phyloP scores from a whole-genome alignment of 345 rosid species.

The Melaleuca quinquenervia region DNA sequence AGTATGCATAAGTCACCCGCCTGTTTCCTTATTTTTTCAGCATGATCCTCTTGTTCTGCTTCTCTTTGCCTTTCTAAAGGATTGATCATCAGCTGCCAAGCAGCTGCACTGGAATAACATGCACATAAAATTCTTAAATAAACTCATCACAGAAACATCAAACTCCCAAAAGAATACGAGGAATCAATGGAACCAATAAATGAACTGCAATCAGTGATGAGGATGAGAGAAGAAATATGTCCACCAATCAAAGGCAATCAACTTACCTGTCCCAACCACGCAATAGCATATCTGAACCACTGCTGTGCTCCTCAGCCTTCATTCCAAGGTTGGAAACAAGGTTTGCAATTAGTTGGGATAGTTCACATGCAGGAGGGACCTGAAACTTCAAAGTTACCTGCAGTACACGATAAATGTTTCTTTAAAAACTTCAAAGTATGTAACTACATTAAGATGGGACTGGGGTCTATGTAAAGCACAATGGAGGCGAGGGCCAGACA shows the following conservation, averaged over 20 bases:
- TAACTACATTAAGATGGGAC: background rate
- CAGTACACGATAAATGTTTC: background rate
- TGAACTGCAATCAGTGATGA: background rate
- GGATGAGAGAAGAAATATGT: background rate
- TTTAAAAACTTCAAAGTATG: background rate
- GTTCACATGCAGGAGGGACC: conserved; percentile 64
- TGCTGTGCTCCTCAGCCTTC: conserved; percentile 53
- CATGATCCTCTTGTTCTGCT: conserved; percentile 12
- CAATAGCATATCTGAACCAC: conserved; percentile 70
- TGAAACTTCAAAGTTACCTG: conserved; percentile 81
- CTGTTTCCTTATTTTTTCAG: conserved; percentile 2
- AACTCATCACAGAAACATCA: background rate
- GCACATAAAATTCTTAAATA: background rate
- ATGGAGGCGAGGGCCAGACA: background rate
- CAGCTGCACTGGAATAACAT: conserved; percentile 63
- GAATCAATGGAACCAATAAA: background rate
- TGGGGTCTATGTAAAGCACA: background rate
- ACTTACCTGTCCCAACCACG: conserved; percentile 91
- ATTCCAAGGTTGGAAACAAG: conserved; percentile 70
- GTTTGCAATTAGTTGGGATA: conserved; percentile 65
- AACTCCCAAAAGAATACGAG: background rate
- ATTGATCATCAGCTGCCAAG: conserved; percentile 81
- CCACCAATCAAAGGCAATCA: background rate
- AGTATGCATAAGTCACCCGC: conserved; percentile 66
- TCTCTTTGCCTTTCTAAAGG: conserved; percentile 36